These are phyloP conservation scores for Salvia splendens DNA, from an alignment of 257 asterid species.

Conservation along the genomic window DNA sequence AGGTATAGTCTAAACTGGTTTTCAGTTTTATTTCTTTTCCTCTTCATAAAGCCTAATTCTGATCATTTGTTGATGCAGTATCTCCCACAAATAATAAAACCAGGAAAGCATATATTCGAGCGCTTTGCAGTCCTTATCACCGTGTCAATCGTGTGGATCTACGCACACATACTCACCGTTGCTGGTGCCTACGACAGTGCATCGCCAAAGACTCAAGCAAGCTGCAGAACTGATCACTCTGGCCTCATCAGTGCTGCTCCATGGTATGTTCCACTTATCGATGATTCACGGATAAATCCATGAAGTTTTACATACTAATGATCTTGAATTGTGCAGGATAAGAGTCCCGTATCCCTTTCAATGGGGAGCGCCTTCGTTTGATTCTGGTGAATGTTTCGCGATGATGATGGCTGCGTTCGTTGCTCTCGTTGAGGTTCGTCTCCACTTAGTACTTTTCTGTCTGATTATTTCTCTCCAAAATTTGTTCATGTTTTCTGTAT, in stretches of 20 bases:
- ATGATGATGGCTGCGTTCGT: conserved; percentile 97
- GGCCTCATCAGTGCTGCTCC: conserved; percentile 76
- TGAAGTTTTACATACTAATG: no score
- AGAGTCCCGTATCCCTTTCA: conserved; percentile 87
- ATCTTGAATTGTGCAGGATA: conserved; percentile 50
- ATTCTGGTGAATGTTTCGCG: conserved; percentile 92
- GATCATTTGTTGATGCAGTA: conserved; percentile 49
- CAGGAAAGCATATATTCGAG: conserved; percentile 57
- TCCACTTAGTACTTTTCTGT: no score
- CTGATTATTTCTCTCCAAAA: no score
- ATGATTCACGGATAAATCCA: not conserved
- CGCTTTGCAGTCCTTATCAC: conserved; percentile 73
- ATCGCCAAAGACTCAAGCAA: conserved; percentile 52
- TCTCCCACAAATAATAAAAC: conserved; percentile 55
- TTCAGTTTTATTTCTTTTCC: not conserved
- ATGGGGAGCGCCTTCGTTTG: conserved; percentile 93
- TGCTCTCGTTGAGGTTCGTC: conserved; percentile 71
- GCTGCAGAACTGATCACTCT: conserved; percentile 79
- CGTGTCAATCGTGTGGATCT: conserved; percentile 70
- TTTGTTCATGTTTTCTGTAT: not conserved
- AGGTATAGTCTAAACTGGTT: conserved; percentile 47
- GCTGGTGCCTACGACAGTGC: conserved; percentile 66
- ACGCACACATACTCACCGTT: conserved; percentile 68
- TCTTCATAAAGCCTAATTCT: not conserved
- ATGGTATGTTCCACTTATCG: conserved; percentile 41